These are phyloP conservation scores for Sporothrix phasma DNA, from an alignment of 2,329 filamentous ascomycete species.

Conservation along the genomic window DNA sequence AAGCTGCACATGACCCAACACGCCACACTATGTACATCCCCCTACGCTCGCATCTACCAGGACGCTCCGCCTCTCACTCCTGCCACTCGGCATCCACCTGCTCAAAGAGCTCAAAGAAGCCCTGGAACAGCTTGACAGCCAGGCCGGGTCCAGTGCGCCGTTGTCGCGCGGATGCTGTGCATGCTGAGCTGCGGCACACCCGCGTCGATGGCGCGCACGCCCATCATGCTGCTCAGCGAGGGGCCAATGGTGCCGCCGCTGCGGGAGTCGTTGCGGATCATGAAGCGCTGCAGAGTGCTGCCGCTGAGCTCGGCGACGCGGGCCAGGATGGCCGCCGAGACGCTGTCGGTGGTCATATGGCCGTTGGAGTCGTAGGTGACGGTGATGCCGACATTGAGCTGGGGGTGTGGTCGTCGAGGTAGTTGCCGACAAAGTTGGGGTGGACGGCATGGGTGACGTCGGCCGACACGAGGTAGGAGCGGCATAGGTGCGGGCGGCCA, in stretches of 20 bases:
- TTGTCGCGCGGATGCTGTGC: slow-evolving; percentile 87
- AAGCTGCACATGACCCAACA: background rate
- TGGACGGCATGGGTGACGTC: slow-evolving; percentile 93
- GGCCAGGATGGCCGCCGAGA: slow-evolving; percentile 71
- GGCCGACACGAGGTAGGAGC: slow-evolving; percentile 86
- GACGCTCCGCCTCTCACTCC: background rate
- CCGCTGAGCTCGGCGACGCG: slow-evolving; percentile 66
- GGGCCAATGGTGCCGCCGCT: slow-evolving; percentile 94
- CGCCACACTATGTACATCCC: background rate
- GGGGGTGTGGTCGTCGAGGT: slow-evolving; percentile 78
- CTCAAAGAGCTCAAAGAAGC: slow-evolving; percentile 80
- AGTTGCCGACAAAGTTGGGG: slow-evolving; percentile 80
- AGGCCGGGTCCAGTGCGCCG: slow-evolving; percentile 72
- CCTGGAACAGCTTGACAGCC: slow-evolving; percentile 80
- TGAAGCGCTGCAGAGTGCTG: slow-evolving; percentile 72
- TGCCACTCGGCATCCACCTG: slow-evolving; percentile 70
- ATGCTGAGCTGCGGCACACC: slow-evolving; percentile 88
- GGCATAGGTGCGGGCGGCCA: slow-evolving; percentile 75
- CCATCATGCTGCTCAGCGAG: slow-evolving; percentile 70
- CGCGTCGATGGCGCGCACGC: slow-evolving; percentile 74
- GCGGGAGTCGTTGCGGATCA: slow-evolving; percentile 85
- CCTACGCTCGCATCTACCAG: background rate
- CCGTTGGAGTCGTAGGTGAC: slow-evolving; percentile 79
- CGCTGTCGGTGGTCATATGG: slow-evolving; percentile 89
- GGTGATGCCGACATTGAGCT: slow-evolving; percentile 78